phyloP scores from a whole-genome alignment of 73 alveolate species.

The Stentor coeruleus region DNA sequence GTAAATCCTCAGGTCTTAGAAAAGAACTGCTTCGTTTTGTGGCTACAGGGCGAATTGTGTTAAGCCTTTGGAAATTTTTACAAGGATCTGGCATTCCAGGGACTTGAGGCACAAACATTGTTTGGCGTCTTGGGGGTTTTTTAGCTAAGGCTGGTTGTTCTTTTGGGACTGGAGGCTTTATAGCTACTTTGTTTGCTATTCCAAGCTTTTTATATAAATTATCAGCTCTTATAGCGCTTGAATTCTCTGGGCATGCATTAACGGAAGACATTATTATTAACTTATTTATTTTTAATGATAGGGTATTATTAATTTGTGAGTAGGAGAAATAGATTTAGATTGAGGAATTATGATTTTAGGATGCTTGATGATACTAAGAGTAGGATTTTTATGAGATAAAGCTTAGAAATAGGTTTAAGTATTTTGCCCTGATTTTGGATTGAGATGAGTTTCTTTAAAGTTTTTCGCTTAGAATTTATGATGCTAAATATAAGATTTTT shows the following conservation, averaged over 20 bases:
- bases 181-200: background rate
- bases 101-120: background rate
- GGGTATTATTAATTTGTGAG: too few species aligned
- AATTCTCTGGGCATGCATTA: background rate
- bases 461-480: too few species aligned
- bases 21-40: background rate
- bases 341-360: too few species aligned
- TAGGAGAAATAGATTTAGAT: too few species aligned
- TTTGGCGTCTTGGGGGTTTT: background rate
- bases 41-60: background rate
- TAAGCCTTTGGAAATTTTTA: background rate
- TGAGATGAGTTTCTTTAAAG: too few species aligned
- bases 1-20: background rate
- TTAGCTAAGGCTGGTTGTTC: background rate
- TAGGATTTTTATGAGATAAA: too few species aligned
- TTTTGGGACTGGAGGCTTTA: background rate
- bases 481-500: too few species aligned
- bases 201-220: background rate
- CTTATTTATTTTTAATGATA: too few species aligned
- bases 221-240: background rate
- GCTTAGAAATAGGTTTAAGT: too few species aligned
- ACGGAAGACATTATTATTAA: conserved; percentile 3
- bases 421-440: too few species aligned
- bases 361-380: too few species aligned
- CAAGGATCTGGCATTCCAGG: background rate